phyloP scores from a whole-genome alignment of 2,329 filamentous ascomycete species.

The Cytospora mali region DNA sequence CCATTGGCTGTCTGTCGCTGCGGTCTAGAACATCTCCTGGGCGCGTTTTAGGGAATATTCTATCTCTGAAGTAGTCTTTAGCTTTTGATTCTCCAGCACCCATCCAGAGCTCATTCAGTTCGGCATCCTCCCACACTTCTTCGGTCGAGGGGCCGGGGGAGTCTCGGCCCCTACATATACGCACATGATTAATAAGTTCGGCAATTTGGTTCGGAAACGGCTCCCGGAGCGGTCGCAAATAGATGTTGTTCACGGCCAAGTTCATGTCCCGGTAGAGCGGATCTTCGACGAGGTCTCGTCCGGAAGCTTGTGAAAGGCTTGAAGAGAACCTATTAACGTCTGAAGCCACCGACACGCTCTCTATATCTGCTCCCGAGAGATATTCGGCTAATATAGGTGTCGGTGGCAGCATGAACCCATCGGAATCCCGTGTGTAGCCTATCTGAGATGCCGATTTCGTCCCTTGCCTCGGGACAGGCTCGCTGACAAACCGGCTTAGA shows the following conservation, averaged over 20 bases:
- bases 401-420: constrained; percentile 26
- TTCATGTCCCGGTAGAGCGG: constrained; percentile 31
- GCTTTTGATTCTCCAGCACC: constrained; percentile 29
- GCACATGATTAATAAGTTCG: constrained; percentile 29
- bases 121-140: constrained; percentile 24
- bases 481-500: constrained; percentile 31
- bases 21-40: constrained; percentile 26
- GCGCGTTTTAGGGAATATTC: constrained; percentile 28
- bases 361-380: constrained; percentile 2
- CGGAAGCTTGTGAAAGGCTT: neutral
- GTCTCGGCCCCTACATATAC: constrained; percentile 29
- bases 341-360: too few relatives aligned
- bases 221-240: constrained; percentile 29
- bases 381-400: constrained; percentile 21
- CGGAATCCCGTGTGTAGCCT: constrained; percentile 27
- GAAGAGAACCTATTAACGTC: too few relatives aligned
- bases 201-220: constrained; percentile 31
- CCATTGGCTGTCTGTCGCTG: constrained; percentile 30
- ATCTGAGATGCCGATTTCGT: constrained; percentile 30
- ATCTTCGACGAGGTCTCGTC: constrained; percentile 32
- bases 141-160: constrained; percentile 30
- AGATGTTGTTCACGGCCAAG: constrained; percentile 33
- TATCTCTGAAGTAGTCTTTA: constrained; percentile 30
- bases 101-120: constrained; percentile 27
- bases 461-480: constrained; percentile 31